These are phyloP conservation scores for Aureobasidium sp. DNA, from an alignment of 2,329 filamentous ascomycete genomes.

Conservation along the genomic window DNA sequence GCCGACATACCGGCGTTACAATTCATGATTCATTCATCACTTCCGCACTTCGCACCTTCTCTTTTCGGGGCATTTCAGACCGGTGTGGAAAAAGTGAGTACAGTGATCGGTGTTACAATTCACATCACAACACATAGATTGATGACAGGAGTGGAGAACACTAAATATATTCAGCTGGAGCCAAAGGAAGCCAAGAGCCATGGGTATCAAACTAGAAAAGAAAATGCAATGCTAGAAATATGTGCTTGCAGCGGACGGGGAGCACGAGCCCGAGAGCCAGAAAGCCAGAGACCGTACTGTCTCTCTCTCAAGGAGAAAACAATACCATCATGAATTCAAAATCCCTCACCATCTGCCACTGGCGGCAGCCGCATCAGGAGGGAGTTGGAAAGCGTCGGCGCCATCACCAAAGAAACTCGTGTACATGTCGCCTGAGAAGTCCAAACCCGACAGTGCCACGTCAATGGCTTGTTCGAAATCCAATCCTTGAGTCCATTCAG, in stretches of 20 bases:
- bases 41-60: not conserved
- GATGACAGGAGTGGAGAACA: not conserved
- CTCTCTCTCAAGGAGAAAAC: not conserved
- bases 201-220: conserved; percentile 2
- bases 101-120: not conserved
- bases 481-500: conserved; percentile 17
- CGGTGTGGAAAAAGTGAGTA: too few relatives aligned
- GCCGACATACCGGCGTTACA: not conserved
- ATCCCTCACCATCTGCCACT: conserved; percentile 2
- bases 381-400: conserved; percentile 16
- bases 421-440: conserved; percentile 18
- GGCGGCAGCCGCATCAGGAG: conserved; percentile 3
- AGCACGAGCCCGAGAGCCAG: not conserved
- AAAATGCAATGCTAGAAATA: not conserved
- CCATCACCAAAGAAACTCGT: conserved; percentile 18
- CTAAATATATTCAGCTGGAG: not conserved
- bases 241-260: not conserved
- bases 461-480: conserved; percentile 18
- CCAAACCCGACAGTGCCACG: conserved; percentile 16
- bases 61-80: too few relatives aligned
- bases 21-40: not conserved
- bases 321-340: not conserved
- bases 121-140: not conserved
- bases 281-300: too few relatives aligned
- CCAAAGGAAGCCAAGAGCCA: not conserved